phyloP scores from a whole-genome alignment of 108 stramenopile species.

The Parmales sp. region DNA sequence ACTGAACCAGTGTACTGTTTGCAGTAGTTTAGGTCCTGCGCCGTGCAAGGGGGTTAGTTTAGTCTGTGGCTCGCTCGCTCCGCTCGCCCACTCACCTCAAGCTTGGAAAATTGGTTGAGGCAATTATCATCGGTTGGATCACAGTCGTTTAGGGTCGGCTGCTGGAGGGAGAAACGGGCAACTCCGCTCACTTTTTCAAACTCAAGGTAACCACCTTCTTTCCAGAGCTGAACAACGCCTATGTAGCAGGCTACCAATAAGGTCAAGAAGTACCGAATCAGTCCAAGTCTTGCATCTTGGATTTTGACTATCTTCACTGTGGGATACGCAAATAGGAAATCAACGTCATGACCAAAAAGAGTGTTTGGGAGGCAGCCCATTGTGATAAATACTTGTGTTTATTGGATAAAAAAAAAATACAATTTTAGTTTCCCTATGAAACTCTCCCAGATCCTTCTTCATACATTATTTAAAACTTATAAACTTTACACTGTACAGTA shows the following conservation, averaged over 20 bases:
- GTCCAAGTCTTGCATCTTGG: constrained; percentile 18
- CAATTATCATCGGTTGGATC: constrained; percentile 14
- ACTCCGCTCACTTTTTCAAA: constrained; percentile 15
- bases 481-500: too few species aligned
- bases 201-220: constrained; percentile 19
- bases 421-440: too few species aligned
- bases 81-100: too few species aligned
- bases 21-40: constrained; percentile 22
- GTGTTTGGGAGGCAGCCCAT: too few species aligned
- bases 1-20: not conserved
- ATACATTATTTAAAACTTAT: too few species aligned
- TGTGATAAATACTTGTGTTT: too few species aligned
- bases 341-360: too few species aligned
- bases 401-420: too few species aligned
- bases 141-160: constrained; percentile 21
- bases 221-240: constrained; percentile 18
- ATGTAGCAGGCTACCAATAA: constrained; percentile 18
- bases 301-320: constrained; percentile 28
- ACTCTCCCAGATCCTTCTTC: too few species aligned
- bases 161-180: constrained; percentile 24
- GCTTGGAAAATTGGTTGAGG: constrained; percentile 15
- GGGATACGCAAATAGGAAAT: too few species aligned
- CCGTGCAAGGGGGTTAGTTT: too few species aligned
- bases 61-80: too few species aligned
- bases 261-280: constrained; percentile 10